Conservation (phyloP, 75 land plant species). For the Picea sitchensis region DNA sequence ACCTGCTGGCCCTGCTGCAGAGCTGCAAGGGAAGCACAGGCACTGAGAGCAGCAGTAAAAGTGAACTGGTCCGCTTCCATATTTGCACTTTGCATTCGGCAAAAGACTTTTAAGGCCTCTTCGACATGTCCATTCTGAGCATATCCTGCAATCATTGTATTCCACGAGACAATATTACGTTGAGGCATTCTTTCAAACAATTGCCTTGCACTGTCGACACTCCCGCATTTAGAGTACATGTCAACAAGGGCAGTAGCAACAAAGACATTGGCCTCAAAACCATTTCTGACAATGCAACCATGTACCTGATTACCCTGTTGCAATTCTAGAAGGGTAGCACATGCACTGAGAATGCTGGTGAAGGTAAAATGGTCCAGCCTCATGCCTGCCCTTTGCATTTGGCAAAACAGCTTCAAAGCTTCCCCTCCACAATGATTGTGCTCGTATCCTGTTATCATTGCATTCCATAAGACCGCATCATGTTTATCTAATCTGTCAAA, state of each 20-base stretch:
- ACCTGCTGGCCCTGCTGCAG: slow-evolving; percentile 9
- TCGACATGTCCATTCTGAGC: slow-evolving; percentile 2
- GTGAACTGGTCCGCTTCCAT: slow-evolving; percentile 55
- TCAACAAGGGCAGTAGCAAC: slow-evolving; percentile 52
- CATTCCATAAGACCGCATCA: slow-evolving; percentile 18
- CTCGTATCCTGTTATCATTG: slow-evolving; percentile 11
- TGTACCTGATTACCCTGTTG: slow-evolving; percentile 53
- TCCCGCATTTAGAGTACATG: slow-evolving; percentile 43
- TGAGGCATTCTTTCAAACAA: slow-evolving; percentile 13
- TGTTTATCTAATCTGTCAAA: neutral
- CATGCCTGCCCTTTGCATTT: slow-evolving; percentile 42
- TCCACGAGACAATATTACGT: slow-evolving; percentile 23
- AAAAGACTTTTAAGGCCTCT: slow-evolving; percentile 7
- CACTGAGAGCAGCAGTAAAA: slow-evolving; percentile 50
- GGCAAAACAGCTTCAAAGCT: slow-evolving; percentile 37
- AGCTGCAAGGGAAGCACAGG: slow-evolving; percentile 14
- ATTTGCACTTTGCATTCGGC: slow-evolving; percentile 9
- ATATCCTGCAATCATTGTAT: slow-evolving; percentile 21
- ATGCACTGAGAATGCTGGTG: slow-evolving; percentile 42
- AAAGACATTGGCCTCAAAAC: slow-evolving; percentile 29
- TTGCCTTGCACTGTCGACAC: neutral
- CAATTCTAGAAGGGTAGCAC: slow-evolving; percentile 34
- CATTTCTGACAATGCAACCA: slow-evolving; percentile 25
- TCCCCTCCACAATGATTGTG: neutral
- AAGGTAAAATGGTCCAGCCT: slow-evolving; percentile 44